Evolutionary conservation across 257 asterid species (phyloP).

Genomic region (Paraleonurus japonicus): DNA sequence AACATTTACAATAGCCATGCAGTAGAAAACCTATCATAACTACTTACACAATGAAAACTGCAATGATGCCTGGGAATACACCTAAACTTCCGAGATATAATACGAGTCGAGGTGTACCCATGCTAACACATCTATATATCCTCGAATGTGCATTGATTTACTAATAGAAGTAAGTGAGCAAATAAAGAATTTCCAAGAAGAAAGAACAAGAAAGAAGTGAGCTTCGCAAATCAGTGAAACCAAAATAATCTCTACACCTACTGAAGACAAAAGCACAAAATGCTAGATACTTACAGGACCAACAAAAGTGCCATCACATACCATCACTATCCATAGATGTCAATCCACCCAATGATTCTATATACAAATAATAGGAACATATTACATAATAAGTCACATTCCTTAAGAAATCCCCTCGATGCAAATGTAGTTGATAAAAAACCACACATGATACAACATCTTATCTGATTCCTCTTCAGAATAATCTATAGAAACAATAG

Average conservation of each 20-base stretch:
- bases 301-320: background rate
- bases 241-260: background rate
- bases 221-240: background rate
- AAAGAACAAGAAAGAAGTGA: background rate
- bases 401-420: background rate
- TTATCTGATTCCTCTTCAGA: background rate
- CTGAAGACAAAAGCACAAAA: constrained; percentile 5
- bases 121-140: background rate
- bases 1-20: background rate
- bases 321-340: background rate
- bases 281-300: background rate
- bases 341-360: background rate
- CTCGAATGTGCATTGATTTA: background rate
- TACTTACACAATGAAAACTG: constrained; percentile 2
- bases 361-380: background rate
- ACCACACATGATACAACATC: background rate
- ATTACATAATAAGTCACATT: background rate
- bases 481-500: background rate
- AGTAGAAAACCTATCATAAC: background rate
- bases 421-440: background rate
- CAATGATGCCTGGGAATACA: constrained; percentile 4
- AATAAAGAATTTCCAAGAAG: background rate
- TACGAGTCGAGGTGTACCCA: background rate
- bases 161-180: background rate
- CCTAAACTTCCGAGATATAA: background rate